Evolutionary conservation across 192 early-diverging fungal species (phyloP), one percentile per base, ranked within the genome.

Genomic region (Rhizoclosmatium sp.): DNA sequence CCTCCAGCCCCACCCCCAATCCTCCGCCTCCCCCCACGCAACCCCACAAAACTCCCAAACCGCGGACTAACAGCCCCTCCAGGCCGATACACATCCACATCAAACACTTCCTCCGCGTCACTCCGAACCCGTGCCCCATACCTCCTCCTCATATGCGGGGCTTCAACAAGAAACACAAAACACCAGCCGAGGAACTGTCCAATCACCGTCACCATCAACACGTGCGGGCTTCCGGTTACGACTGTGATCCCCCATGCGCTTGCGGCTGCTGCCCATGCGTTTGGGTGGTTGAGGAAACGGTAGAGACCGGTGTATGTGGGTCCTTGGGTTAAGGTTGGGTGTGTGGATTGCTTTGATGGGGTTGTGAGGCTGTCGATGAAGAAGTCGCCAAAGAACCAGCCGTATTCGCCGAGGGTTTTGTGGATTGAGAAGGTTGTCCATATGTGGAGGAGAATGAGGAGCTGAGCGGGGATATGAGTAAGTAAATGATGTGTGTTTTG

Each of bases 381-480:
- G 78, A 97, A 97, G 79, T 98, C 97, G 60, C 95, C 96, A 81
- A 98, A 98, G 85, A 99, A 99, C 96, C 96, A 99, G 2, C 97
- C 98, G 86, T 95, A 95, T 77, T 97, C 94, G 62, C 98, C 96
- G 69, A 97, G 87, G 3, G 92, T 95, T 82, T 97, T 94, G 86
- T 95, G 96, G 58, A 97, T 93, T 4, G 95, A 95, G 40, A 93
- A 85, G 7, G 98, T 92, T 46, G 94, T 96, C 94, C 96, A 97
- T 54, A 95, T 83, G 75, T 99, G 98, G 62, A 99, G 86, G 3
- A 89, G 84, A 67, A 98, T 94, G 59, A 98, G 87, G 10, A 93
- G 75, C 81, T 91, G 70, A 7, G 48, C 23, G 54, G 65, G 4
- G 12, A 69, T 16, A 47, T 21, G 12, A 58, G 16, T 0, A 47